phyloP scores from a whole-genome alignment of 768 basidiomycete genomes.

The Aureoboletus auriporus region DNA sequence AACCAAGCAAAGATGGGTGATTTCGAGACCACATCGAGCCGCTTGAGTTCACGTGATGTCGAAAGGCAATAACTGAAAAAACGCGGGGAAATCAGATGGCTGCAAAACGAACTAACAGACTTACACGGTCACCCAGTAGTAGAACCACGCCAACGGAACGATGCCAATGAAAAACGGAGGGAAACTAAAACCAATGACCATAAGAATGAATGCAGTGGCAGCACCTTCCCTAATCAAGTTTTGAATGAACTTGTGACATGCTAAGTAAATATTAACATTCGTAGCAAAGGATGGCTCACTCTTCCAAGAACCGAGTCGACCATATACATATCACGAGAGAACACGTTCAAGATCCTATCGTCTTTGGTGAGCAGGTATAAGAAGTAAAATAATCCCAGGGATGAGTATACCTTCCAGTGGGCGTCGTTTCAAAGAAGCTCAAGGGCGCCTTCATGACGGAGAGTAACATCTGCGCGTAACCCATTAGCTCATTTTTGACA shows the following conservation, averaged over 20 bases:
- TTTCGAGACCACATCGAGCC: conserved; percentile 82
- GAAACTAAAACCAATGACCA: conserved; percentile 78
- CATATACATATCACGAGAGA: conserved; percentile 84
- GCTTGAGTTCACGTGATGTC: conserved; percentile 84
- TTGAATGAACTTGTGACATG: conserved; percentile 49
- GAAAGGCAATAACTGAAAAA: conserved; percentile 73
- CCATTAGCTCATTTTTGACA: neutral
- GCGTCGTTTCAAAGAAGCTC: conserved; percentile 88
- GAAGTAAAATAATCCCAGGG: neutral
- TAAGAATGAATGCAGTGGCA: conserved; percentile 52
- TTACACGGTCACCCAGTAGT: conserved; percentile 75
- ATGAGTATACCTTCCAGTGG: conserved; percentile 63
- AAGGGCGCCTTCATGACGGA: conserved; percentile 81
- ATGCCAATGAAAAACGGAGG: conserved; percentile 77
- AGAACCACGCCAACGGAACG: conserved; percentile 75
- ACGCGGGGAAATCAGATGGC: neutral
- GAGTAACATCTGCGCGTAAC: conserved; percentile 57
- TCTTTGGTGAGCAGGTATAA: neutral
- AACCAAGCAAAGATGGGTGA: conserved; percentile 92
- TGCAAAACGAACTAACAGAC: conserved; percentile 15
- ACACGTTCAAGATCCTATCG: conserved; percentile 78
- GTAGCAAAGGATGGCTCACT: conserved; percentile 27
- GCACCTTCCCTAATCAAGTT: conserved; percentile 63
- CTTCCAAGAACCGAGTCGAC: conserved; percentile 81
- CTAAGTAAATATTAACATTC: neutral